phyloP scores from a whole-genome alignment of 2,329 filamentous ascomycete species.

The Delphinella strobiligena region DNA sequence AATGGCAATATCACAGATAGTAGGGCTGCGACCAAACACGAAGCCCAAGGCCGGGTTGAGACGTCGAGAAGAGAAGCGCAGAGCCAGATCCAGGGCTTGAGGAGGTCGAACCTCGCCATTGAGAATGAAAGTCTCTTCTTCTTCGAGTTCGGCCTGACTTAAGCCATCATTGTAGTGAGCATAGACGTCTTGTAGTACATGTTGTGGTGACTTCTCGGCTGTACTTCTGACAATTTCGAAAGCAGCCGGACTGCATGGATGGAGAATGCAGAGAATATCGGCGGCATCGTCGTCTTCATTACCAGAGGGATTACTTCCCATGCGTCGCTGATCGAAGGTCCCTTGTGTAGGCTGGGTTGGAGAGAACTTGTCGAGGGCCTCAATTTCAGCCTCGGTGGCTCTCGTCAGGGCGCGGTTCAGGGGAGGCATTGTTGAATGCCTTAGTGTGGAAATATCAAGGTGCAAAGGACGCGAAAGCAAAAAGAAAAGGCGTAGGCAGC shows the following conservation, averaged over 20 bases:
- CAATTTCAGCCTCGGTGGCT: not conserved
- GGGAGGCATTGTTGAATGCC: not conserved
- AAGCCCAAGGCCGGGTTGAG: slow-evolving; percentile 64
- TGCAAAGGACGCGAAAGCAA: not conserved
- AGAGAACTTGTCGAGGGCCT: not conserved
- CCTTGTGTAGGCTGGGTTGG: slow-evolving; percentile 49
- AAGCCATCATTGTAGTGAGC: slow-evolving; percentile 21
- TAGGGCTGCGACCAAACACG: slow-evolving; percentile 67
- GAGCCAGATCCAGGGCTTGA: slow-evolving; percentile 41
- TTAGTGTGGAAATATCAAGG: not conserved
- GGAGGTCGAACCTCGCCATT: slow-evolving; percentile 32
- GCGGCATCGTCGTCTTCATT: slow-evolving; percentile 71
- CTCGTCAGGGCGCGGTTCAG: not conserved
- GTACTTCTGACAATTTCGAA: slow-evolving; percentile 55
- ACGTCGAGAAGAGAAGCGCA: slow-evolving; percentile 64
- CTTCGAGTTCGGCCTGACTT: slow-evolving; percentile 17
- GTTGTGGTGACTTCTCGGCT: slow-evolving; percentile 39
- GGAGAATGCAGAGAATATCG: slow-evolving; percentile 80
- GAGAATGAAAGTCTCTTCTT: slow-evolving; percentile 36
- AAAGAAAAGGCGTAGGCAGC: not conserved
- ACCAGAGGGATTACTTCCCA: slow-evolving; percentile 70
- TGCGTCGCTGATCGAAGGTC: slow-evolving; percentile 65
- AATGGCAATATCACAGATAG: slow-evolving; percentile 61
- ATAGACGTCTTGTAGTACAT: slow-evolving; percentile 43
- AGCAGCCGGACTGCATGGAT: slow-evolving; percentile 64